A percentile compares a stretch with the other conserved stretches of the same genome.
phyloP scores from a whole-genome alignment of 306 rosid genomes.

The Sesbania bispinosa region DNA sequence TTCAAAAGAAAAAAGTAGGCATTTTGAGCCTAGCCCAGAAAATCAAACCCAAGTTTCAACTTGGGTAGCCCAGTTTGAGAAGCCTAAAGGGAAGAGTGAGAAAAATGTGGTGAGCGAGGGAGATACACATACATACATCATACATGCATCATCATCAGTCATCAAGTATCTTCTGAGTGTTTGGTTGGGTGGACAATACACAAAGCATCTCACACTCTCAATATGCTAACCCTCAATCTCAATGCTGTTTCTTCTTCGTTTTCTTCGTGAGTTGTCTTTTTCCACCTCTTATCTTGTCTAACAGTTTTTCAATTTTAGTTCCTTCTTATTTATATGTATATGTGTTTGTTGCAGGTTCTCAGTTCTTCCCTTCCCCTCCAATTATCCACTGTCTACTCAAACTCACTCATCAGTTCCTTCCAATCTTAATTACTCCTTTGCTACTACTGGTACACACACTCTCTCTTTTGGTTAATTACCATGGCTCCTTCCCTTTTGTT shows the following conservation, averaged over 20 bases:
- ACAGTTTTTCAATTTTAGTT: neutral
- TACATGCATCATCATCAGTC: neutral
- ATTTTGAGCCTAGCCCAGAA: neutral
- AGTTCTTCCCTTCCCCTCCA: constrained; percentile 40
- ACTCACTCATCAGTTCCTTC: constrained; percentile 33
- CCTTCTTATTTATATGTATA: neutral
- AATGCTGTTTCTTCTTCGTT: constrained; percentile 34
- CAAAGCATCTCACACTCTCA: neutral
- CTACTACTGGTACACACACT: neutral
- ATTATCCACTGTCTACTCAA: constrained; percentile 29
- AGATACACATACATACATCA: neutral
- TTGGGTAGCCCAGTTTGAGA: neutral
- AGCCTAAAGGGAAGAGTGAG: neutral
- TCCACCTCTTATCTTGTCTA: neutral
- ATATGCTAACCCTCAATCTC: constrained; percentile 29
- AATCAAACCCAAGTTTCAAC: neutral
- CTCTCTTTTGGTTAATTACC: neutral
- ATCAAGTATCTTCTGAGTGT: neutral
- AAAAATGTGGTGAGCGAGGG: neutral
- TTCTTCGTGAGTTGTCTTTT: constrained; percentile 26
- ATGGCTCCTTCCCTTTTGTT: neutral
- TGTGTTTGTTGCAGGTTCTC: constrained; percentile 46
- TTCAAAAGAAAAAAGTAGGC: too few species aligned
- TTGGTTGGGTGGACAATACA: neutral
- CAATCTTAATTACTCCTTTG: constrained; percentile 35